Conservation (phyloP, 202 grass and related monocot genomes). For the Digitaria exilis region DNA sequence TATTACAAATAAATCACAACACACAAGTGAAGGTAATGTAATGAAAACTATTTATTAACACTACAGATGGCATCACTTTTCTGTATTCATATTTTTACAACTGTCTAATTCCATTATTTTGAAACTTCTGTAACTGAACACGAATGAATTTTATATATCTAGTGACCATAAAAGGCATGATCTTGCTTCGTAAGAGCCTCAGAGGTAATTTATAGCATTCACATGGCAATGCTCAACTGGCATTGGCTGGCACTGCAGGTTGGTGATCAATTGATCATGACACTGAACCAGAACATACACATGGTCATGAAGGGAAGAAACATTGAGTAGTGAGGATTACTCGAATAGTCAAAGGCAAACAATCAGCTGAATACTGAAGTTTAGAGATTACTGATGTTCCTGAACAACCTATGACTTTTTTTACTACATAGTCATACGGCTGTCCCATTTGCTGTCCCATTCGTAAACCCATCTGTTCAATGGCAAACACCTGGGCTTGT, state of each 20-base stretch:
- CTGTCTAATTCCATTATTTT: not conserved
- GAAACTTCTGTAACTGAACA: not conserved
- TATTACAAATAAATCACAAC: not conserved
- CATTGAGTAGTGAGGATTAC: not conserved
- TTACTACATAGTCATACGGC: not conserved
- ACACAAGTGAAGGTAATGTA: not conserved
- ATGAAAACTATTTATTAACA: not conserved
- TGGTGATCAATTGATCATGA: not conserved
- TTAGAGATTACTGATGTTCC: not conserved
- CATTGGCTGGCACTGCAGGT: not conserved
- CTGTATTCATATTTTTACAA: not conserved
- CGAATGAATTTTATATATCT: not conserved
- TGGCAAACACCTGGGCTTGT: not conserved
- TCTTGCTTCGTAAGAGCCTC: not conserved
- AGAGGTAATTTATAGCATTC: not conserved
- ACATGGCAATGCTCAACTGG: not conserved
- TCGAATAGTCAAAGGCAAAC: not conserved
- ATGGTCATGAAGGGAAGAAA: conserved; percentile 10
- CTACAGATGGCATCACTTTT: not conserved
- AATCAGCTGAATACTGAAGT: not conserved
- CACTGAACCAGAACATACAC: not conserved
- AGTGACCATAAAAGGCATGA: not conserved
- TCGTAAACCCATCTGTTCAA: not conserved
- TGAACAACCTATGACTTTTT: not conserved
- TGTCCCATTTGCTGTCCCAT: not conserved